Conservation (phyloP, 768 basidiomycete species). For the Auriscalpium microsporum region DNA sequence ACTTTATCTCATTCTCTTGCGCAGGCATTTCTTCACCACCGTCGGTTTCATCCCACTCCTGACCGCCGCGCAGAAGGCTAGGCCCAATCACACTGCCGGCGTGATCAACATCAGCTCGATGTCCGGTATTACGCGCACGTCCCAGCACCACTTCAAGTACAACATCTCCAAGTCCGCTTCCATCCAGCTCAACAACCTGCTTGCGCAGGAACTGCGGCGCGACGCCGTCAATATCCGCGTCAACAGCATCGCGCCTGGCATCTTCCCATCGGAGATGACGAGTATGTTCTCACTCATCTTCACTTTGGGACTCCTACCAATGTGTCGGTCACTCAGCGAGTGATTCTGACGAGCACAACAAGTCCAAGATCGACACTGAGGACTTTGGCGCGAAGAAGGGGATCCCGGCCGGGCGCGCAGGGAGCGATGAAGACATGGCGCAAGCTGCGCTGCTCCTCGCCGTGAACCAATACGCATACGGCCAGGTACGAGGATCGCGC, state of each 20-base stretch:
- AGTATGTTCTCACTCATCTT: constrained; percentile 7
- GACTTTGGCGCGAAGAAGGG: constrained; percentile 26
- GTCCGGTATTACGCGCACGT: constrained; percentile 31
- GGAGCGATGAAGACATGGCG: constrained; percentile 28
- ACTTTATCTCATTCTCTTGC: background rate
- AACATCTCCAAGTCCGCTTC: constrained; percentile 34
- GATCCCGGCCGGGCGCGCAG: constrained; percentile 28
- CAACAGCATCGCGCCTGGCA: constrained; percentile 28
- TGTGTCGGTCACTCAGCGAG: constrained; percentile 4
- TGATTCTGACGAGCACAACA: constrained; percentile 25
- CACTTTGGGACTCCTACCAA: background rate
- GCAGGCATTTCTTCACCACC: constrained; percentile 34
- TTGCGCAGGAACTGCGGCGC: constrained; percentile 28
- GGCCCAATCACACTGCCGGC: constrained; percentile 24
- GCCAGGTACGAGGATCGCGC: constrained; percentile 21
- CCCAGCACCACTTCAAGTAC: constrained; percentile 38
- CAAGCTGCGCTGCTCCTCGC: constrained; percentile 26
- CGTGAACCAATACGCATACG: constrained; percentile 27
- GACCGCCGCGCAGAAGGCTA: constrained; percentile 23
- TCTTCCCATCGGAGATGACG: constrained; percentile 31
- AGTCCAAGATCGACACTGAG: constrained; percentile 22
- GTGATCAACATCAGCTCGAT: constrained; percentile 37
- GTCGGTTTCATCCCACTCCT: constrained; percentile 39
- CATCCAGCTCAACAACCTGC: constrained; percentile 26
- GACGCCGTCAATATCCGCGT: constrained; percentile 26